phyloP scores from a whole-genome alignment of 495 filamentous ascomycete genomes.

The Penicillium parvum region DNA sequence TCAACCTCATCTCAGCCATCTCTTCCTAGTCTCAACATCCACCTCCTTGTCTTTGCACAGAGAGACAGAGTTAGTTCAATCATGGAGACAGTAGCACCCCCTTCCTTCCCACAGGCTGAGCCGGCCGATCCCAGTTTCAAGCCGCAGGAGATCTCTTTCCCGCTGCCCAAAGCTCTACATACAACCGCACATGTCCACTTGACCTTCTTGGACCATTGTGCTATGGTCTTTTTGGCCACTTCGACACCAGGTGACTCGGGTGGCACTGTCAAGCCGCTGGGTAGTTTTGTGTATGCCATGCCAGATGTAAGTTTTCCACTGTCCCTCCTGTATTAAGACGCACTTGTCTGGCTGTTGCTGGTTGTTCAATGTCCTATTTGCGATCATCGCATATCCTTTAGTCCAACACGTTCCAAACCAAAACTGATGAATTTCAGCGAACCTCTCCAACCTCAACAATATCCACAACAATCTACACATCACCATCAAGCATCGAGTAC shows the following conservation, averaged over 20 bases:
- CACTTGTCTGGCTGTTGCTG: neutral
- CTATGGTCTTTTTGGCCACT: constrained; percentile 73
- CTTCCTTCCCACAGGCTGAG: constrained; percentile 16
- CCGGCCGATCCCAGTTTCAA: constrained; percentile 29
- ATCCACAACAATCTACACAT: constrained; percentile 74
- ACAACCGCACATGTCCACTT: constrained; percentile 78
- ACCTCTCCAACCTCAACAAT: constrained; percentile 42
- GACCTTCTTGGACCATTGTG: constrained; percentile 59
- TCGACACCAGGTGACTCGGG: constrained; percentile 54
- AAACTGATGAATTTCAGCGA: too few relatives aligned
- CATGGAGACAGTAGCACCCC: constrained; percentile 8
- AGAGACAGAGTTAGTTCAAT: neutral
- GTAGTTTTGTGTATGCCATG: constrained; percentile 86
- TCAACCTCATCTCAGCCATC: constrained; percentile 4
- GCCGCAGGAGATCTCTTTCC: constrained; percentile 66
- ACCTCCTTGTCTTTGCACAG: neutral
- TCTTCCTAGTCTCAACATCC: neutral
- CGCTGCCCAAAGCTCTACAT: constrained; percentile 68
- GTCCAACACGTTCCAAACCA: too few relatives aligned
- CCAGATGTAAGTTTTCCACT: constrained; percentile 62
- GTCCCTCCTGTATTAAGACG: neutral
- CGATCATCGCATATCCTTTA: too few relatives aligned
- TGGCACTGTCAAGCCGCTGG: constrained; percentile 39
- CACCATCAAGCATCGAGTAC: constrained; percentile 75
- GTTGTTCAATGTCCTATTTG: neutral